A percentile compares a stretch with the other conserved stretches of the same genome.
Conservation (phyloP, 495 filamentous ascomycete species). For the Sabuloglossum arenarium region DNA sequence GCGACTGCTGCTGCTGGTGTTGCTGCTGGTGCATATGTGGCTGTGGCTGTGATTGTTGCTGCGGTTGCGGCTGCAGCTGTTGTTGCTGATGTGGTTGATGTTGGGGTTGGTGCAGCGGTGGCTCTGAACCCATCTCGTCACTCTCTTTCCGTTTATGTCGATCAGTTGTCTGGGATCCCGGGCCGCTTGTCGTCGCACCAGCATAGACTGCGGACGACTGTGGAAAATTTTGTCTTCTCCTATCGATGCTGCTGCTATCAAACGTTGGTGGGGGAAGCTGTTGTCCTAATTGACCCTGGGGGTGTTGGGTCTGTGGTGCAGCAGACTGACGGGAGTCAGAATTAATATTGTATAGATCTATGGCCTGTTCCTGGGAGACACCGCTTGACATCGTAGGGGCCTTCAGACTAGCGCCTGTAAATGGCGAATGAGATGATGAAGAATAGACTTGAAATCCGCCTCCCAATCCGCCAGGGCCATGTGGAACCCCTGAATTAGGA, state of each 20-base stretch:
- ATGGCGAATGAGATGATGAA: neutral
- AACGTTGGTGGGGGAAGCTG: neutral
- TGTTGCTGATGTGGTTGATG: neutral
- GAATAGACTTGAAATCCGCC: neutral
- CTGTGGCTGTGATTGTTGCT: neutral
- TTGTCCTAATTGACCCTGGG: neutral
- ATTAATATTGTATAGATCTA: too few species aligned
- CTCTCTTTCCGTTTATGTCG: neutral
- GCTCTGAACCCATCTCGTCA: neutral
- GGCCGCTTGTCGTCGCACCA: neutral
- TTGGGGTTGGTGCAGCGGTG: neutral
- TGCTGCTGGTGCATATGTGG: constrained; percentile 13
- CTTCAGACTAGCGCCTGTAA: neutral
- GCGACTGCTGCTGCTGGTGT: constrained; percentile 10
- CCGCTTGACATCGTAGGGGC: too few species aligned
- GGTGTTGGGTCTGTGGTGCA: neutral
- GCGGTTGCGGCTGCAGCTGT: constrained; percentile 10
- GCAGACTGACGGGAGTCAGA: neutral
- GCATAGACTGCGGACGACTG: neutral
- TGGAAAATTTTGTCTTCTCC: neutral
- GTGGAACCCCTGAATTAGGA: neutral
- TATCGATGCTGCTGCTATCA: neutral
- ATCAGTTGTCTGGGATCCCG: neutral
- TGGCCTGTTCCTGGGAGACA: too few species aligned
- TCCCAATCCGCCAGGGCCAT: neutral